Base-by-base conservation (phyloP, 2,329 filamentous ascomycete species). In the Coniosporium uncinatum region DNA sequence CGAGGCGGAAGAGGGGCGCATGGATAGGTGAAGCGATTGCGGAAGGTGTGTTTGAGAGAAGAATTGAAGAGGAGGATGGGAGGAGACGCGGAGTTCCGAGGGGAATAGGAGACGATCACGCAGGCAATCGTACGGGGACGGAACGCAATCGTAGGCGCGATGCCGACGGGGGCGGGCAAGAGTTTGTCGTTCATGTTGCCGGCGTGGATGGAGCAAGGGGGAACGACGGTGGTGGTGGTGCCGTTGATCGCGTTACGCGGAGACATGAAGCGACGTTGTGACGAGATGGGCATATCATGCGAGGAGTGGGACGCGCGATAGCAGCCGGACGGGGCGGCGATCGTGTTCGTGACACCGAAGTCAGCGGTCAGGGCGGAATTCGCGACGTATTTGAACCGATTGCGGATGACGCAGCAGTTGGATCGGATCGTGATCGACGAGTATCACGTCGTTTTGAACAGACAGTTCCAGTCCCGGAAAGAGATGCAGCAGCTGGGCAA, bases 181-280 rank as follows among this genome's bases (percentile, higher is more conserved):
- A 55, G 51, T 36, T 35, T 57, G 18, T 44, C 55, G 24, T 57
- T 57, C 33, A 56, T 56, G 43, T 46, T 56, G 42, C 53, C 46
- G 36, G 48, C 44, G n/a, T 50, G 32, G 41, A 38, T 41, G n/a
- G 41, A 46, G 40, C 38, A 40, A 22, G 41, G 50, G 1, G 46
- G 32, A 8, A 56, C 40, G 14, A 40, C 56, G 13, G 45, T 57
- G 8, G 44, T 56, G n/a, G n/a, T n/a, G 2, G 47, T 55, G 8
- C 54, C 43, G 40, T 47, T 56, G 34, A 39, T 52, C 14, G 32
- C 42, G 17, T 49, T 56, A 17, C 39, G 46, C n/a, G 35, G 42
- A 40, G 46, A 55, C 36, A 52, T 57, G 35, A 47, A 40, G 38
- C 20, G 37, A 29, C 39, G 48, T 16, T 54, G 38, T 33, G 43